These are phyloP conservation scores for Musa itinerans DNA, from an alignment of 176 grass and related monocot genomes.

Conservation along the genomic window DNA sequence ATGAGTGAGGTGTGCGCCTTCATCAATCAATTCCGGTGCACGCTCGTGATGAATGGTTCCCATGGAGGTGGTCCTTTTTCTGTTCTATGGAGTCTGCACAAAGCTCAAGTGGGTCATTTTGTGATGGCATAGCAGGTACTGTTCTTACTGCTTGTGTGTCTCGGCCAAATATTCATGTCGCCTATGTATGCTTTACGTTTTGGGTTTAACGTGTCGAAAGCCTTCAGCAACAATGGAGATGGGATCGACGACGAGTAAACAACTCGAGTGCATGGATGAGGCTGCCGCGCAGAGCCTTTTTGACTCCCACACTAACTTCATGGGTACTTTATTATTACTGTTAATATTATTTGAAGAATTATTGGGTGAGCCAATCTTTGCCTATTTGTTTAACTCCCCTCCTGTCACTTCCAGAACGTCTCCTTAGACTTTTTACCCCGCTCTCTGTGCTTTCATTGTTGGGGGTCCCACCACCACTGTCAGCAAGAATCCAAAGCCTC, in stretches of 20 bases:
- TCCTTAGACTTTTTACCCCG: neutral
- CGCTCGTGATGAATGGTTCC: neutral
- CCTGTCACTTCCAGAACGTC: neutral
- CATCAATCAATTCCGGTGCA: neutral
- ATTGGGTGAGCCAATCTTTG: neutral
- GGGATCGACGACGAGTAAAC: too few relatives aligned
- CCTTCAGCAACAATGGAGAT: too few relatives aligned
- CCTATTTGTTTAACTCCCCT: neutral
- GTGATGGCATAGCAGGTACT: too few relatives aligned
- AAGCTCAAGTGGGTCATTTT: too few relatives aligned
- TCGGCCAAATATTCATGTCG: too few relatives aligned
- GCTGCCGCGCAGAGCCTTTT: neutral
- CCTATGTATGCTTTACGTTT: too few relatives aligned
- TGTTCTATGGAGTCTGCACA: too few relatives aligned
- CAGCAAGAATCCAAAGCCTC: slow-evolving; percentile 9
- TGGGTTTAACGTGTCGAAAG: too few relatives aligned
- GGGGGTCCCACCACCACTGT: neutral
- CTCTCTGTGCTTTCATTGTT: neutral
- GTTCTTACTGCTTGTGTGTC: too few relatives aligned
- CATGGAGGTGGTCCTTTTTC: too few relatives aligned
- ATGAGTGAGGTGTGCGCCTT: neutral
- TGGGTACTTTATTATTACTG: neutral
- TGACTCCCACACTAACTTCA: neutral
- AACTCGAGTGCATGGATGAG: too few relatives aligned
- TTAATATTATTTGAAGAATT: neutral